Base-by-base conservation (phyloP, 106 monocot species). In the Narthecium ossifragum region DNA sequence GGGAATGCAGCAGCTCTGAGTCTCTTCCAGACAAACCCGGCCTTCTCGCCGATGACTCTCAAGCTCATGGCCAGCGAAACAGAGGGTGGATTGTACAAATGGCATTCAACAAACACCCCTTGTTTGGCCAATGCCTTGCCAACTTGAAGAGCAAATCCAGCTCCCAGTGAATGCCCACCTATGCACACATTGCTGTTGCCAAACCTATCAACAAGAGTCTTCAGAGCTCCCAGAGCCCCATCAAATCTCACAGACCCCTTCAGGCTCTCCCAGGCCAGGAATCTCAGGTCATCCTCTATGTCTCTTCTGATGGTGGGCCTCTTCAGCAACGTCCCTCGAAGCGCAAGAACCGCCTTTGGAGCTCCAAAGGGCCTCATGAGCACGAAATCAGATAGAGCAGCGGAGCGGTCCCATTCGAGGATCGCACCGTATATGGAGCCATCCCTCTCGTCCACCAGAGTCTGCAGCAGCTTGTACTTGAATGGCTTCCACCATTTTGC, bases 31-130 rank as follows among this genome's bases (percentile, higher is more conserved):
- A 78, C 65, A 1, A 36, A 55, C 13, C 38, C 34, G 1, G 73
- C 77, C 54, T 64, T 82, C 45, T 82, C 82, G 8, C 68, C 73
- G 9, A 77, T 34, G 54, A 41, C 69, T 31, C 63, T 70, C 23
- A 82, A 34, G 40, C 70, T 69, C 65, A 64, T 70, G 8, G 82
- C 77, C 7, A 78, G 36, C 3, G 82, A 83, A 57, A 83, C 65
- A 1, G 82, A 77, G 8, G 82, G 82, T 2, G 82, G 82, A 33
- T 83, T 83, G 61, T n/a, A n/a, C n/a, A n/a, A n/a, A n/a, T n/a
- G n/a, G n/a, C n/a, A n/a, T n/a, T n/a, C n/a, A n/a, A n/a, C 77
- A 83, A 66, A 66, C 26, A 83, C 70, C n/a, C 77, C 73, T 56
- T 69, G 39, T 38, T 74, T 70, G 12, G 78, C 82, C 48, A 83